Base-by-base conservation (phyloP, 1,284 basidiomycete species). In the Sporisorium sorghi region DNA sequence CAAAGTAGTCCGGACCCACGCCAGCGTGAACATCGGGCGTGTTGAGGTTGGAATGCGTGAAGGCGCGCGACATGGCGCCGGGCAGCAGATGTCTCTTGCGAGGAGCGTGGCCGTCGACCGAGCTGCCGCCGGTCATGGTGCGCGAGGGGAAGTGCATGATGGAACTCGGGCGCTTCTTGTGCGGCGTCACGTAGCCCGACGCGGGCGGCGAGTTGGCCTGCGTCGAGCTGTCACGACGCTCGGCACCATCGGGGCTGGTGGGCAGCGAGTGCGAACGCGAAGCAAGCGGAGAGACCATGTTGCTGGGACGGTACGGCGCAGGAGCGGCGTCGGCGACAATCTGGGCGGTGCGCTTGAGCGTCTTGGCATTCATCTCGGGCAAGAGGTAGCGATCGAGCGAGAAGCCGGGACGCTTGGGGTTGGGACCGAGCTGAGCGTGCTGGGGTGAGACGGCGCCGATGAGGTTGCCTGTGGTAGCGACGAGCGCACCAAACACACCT, bases 401-500 rank as follows among this genome's bases (percentile, higher is more conserved):
- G 79, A 89, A 92, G 8, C 91, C 91, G 4, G 90, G 88, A 35
- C 89, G 85, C 76, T 89, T 89, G n/a, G 90, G 85, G 58, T 90
- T 88, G 10, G 91, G 90, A 21, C 89, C 90, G 19, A 93, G 85
- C 69, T 84, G 82, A 0, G 83, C 83, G 37, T 80, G 79, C 35
- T 71, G 55, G 4, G 83, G 83, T 33, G 78, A 80, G 42, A 83
- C 82, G 23, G 83, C 83, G 28, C 83, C 83, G 40, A 84, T 77
- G 3, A 84, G 23, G 86, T 90, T 90, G 2, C 89, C 90, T 0
- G 91, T 90, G 66, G 89, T 90, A 24, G 91, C 89, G 42, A 93
- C 89, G 47, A 93, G 87, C 8, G 90, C 88, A 12, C 91, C 91
- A 76, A 92, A 89, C 0, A 91, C 91, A 5, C 91, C 91, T 0